These are phyloP conservation scores for Neofusicoccum parvum DNA, from an alignment of 2,329 filamentous ascomycete genomes.

Conservation along the genomic window DNA sequence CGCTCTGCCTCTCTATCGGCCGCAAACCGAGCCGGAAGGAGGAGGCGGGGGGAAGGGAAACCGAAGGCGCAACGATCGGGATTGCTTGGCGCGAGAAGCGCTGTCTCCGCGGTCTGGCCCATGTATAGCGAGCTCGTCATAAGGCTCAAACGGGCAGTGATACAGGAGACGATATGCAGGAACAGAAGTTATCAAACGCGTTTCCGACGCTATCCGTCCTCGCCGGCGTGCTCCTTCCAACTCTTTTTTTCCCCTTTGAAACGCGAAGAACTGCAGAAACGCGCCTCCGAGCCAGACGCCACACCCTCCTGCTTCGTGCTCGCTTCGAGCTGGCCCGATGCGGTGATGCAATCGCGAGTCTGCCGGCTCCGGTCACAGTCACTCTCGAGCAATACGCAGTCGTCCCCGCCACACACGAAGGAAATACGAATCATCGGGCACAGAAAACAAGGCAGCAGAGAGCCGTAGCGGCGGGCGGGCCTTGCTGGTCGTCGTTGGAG, in stretches of 20 bases:
- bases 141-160: not conserved
- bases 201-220: not conserved
- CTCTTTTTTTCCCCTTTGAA: not conserved
- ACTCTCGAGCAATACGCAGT: not conserved
- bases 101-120: not conserved
- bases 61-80: not conserved
- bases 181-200: not conserved
- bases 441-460: conserved; percentile 7
- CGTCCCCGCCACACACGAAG: not conserved
- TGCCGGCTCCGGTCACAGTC: not conserved
- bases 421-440: conserved; percentile 4
- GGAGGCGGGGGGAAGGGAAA: not conserved
- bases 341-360: not conserved
- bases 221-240: not conserved
- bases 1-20: not conserved
- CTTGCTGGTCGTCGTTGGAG: not conserved
- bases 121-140: conserved; percentile 2
- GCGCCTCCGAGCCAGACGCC: not conserved
- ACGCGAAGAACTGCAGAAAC: conserved; percentile 4
- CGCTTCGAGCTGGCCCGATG: not conserved
- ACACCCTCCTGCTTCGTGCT: not conserved
- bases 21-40: not conserved
- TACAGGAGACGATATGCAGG: conserved; percentile 6
- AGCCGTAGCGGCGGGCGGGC: not conserved
- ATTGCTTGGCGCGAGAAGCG: not conserved